Evolutionary conservation across 345 rosid species (phyloP), one percentile per base, ranked within the genome.

Genomic region (Eucalyptus microcorys): DNA sequence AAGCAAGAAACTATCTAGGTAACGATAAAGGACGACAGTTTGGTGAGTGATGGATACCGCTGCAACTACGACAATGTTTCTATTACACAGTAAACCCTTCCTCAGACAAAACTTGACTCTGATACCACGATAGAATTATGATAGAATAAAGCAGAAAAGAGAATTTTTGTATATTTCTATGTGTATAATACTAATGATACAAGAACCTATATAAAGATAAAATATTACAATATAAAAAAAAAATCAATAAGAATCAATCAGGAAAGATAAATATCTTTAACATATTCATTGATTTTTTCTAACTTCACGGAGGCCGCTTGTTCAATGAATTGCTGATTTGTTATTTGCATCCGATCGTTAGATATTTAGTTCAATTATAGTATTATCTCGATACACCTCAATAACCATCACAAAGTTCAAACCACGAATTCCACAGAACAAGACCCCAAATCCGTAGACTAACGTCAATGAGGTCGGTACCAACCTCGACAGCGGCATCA

Each of bases 81-180:
- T 27, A 14, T 61, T 61, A 14, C 4, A 27, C 1, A 3, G 0
- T 27, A 2, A 52, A 19, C 2, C 2, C 0, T 52, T 52, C 0
- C 0, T 7, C 2, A 50, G 0, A 52, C 1, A 52, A 61, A 61
- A 14, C 1, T 13, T 30, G 3, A n/a, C 71, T 61, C 0, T 61
- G 19, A 61, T 30, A 14, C 1, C 17, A 19, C 19, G 2, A 52
- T 52, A 52, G 1, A 52, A 52, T 52, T 52, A 61, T 6, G 34
- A 30, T 27, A 61, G 0, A 61, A 61, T 30, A 61, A 61, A 61
- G 5, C 0, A 0, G 1, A 61, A 61, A 30, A 61, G 3, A 30
- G 8, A 61, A 61, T 61, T 30, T 30, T 0, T 14, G 1, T 30
- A 61, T 30, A 13, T 61, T 30, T 61, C 2, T 30, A 0, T 61